These are phyloP conservation scores for Cordyceps cateniannulata DNA, from an alignment of 2,329 filamentous ascomycete species.

Conservation along the genomic window DNA sequence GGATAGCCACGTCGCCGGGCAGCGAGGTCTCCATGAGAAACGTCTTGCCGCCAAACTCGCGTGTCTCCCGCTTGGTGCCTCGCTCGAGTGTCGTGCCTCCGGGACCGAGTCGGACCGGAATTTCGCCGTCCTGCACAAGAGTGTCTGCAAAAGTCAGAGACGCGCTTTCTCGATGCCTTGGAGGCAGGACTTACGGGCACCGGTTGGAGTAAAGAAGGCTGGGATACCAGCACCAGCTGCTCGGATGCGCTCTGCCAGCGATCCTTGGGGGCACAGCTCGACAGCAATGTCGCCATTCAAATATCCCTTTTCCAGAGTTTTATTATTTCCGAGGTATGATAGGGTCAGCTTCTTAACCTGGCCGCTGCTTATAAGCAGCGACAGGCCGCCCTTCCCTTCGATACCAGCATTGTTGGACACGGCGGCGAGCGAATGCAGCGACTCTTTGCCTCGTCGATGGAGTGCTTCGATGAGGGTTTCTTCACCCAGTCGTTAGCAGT, in stretches of 20 bases:
- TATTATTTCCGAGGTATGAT: constrained; percentile 73
- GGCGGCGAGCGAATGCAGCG: constrained; percentile 62
- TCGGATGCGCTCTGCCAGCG: constrained; percentile 64
- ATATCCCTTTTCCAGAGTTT: constrained; percentile 68
- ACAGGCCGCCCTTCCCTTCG: constrained; percentile 61
- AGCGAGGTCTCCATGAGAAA: constrained; percentile 76
- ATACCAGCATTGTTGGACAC: constrained; percentile 77
- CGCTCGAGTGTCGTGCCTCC: constrained; percentile 56
- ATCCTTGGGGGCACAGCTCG: constrained; percentile 71
- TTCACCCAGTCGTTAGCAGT: constrained; percentile 19
- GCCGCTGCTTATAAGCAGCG: constrained; percentile 60
- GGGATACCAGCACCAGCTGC: constrained; percentile 72
- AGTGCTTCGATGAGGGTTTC: constrained; percentile 69
- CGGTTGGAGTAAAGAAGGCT: constrained; percentile 75
- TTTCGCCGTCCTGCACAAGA: constrained; percentile 60
- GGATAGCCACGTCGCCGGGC: constrained; percentile 68
- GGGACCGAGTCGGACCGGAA: constrained; percentile 55
- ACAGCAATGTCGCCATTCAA: constrained; percentile 67
- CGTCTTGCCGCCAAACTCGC: constrained; percentile 64
- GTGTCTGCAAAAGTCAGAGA: constrained; percentile 39
- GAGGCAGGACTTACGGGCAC: constrained; percentile 44
- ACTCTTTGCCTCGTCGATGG: constrained; percentile 49
- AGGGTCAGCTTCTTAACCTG: constrained; percentile 67
- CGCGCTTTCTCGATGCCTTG: background rate
- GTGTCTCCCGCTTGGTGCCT: constrained; percentile 61